Percentiles rank a stretch among this genome's conserved stretches.
These are phyloP conservation scores for Irpex sp. DNA, from an alignment of 1,284 basidiomycete species.

Conservation along the genomic window DNA sequence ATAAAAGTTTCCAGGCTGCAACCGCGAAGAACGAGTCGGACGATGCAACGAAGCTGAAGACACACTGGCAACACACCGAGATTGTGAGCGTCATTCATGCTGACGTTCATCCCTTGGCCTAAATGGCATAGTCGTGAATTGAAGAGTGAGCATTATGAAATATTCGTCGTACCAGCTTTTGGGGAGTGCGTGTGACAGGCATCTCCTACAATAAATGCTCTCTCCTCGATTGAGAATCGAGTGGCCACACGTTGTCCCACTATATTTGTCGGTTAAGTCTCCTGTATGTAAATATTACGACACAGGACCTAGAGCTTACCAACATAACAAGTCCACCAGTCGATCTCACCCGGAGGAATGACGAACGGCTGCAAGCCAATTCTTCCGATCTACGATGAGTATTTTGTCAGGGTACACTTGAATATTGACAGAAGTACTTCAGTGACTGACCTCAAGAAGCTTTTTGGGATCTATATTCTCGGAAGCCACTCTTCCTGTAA, in stretches of 20 bases:
- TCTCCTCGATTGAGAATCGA: constrained; percentile 57
- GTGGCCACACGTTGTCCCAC: constrained; percentile 78
- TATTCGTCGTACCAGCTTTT: constrained; percentile 50
- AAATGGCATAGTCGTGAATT: background rate
- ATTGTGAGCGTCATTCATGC: constrained; percentile 83
- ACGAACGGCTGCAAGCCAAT: constrained; percentile 66
- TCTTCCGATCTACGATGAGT: constrained; percentile 51
- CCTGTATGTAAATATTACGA: background rate
- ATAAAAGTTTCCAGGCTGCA: constrained; percentile 8
- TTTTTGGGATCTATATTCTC: constrained; percentile 51
- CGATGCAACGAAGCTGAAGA: background rate
- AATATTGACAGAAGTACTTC: background rate
- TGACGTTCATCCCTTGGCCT: constrained; percentile 68
- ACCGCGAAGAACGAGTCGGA: no score
- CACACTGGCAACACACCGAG: constrained; percentile 38
- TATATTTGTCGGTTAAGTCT: constrained; percentile 6
- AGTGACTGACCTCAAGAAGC: constrained; percentile 41
- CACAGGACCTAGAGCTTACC: constrained; percentile 25
- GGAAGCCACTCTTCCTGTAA: constrained; percentile 48
- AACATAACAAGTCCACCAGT: constrained; percentile 81
- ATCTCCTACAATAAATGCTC: constrained; percentile 79
- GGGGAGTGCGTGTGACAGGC: constrained; percentile 85
- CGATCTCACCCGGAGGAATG: constrained; percentile 52
- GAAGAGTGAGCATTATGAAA: background rate
- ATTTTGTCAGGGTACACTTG: background rate